Evolutionary conservation across 1,139 yeast genomes (phyloP).

Genomic region (Sugiyamaella castrensis): DNA sequence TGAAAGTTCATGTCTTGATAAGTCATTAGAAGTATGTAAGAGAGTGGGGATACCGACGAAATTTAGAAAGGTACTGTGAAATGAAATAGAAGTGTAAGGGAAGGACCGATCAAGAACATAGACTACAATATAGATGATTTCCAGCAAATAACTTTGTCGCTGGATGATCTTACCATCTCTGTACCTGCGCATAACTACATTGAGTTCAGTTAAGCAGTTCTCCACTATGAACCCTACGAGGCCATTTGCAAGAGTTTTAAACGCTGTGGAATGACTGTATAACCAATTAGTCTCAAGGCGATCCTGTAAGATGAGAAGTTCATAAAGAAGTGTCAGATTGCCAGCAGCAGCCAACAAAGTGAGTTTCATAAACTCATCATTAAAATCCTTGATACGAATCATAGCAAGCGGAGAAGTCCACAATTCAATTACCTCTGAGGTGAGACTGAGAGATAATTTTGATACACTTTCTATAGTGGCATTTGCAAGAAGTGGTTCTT

Average conservation of each 20-base stretch:
- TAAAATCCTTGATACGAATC: neutral
- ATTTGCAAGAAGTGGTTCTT: neutral
- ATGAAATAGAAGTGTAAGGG: neutral
- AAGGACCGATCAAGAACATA: constrained; percentile 3
- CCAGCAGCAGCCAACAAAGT: constrained; percentile 8
- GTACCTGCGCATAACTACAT: constrained; percentile 5
- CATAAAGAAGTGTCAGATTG: constrained; percentile 2
- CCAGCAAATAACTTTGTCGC: constrained; percentile 15
- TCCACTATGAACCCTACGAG: neutral
- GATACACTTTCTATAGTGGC: constrained; percentile 1
- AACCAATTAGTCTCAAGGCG: neutral
- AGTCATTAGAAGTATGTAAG: neutral
- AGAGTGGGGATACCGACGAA: neutral
- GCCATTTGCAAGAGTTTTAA: constrained; percentile 3
- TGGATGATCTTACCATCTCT: constrained; percentile 10
- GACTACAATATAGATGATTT: constrained; percentile 10
- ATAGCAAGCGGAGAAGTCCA: constrained; percentile 1
- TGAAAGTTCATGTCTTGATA: neutral
- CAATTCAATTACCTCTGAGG: constrained; percentile 1
- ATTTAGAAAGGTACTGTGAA: neutral
- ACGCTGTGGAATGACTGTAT: constrained; percentile 7
- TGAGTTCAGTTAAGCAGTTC: constrained; percentile 1
- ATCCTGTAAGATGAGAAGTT: neutral
- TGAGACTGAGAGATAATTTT: constrained; percentile 2
- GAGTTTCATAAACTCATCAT: constrained; percentile 1